Conservation (phyloP, 441 rosid genomes). For the Sinapis alba region DNA sequence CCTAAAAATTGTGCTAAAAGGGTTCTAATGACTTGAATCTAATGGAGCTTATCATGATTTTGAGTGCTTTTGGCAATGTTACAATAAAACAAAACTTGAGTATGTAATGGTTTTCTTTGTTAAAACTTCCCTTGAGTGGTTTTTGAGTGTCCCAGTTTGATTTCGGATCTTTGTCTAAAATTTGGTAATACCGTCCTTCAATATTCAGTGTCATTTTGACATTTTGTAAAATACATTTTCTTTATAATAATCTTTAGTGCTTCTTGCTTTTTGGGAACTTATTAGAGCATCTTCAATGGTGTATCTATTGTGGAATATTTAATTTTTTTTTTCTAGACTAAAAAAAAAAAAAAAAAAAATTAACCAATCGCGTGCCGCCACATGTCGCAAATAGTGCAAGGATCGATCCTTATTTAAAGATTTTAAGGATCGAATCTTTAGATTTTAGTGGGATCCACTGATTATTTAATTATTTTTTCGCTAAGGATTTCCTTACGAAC, state of each 20-base stretch:
- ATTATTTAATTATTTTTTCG: no score
- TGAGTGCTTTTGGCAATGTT: constrained; percentile 15
- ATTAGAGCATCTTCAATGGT: no score
- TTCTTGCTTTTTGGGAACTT: not conserved
- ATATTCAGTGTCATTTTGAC: constrained; percentile 1
- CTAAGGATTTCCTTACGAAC: no score
- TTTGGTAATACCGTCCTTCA: not conserved
- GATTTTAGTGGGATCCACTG: no score
- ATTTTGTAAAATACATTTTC: not conserved
- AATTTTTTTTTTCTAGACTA: no score
- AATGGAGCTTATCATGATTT: constrained; percentile 13
- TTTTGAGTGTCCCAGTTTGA: constrained; percentile 28
- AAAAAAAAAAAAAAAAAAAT: no score
- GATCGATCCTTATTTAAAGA: no score
- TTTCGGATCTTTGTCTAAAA: not conserved
- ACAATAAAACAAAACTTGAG: constrained; percentile 27
- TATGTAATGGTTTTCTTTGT: constrained; percentile 9
- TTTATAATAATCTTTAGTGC: no score
- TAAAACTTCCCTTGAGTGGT: not conserved
- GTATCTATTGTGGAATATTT: no score
- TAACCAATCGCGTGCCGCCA: no score
- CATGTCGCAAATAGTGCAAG: no score
- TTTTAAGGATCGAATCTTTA: no score
- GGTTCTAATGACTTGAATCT: not conserved
- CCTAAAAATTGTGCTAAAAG: not conserved